Evolutionary conservation across 345 rosid species (phyloP), one percentile per base, ranked within the genome.

Genomic region (Noccaea bulbosa): DNA sequence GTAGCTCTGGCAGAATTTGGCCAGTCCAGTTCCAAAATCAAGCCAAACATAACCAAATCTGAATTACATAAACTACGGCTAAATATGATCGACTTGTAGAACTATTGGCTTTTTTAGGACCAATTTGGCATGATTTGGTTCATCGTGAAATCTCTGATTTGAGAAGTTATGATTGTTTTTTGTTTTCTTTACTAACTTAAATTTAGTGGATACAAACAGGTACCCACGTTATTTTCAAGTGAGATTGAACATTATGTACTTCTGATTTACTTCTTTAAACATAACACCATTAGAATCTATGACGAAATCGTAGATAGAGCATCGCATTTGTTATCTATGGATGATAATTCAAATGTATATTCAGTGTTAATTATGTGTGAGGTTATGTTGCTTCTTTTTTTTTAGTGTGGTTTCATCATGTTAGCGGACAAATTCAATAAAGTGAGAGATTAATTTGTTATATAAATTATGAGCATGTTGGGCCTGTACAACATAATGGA

Each of bases 291-390:
- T 47, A 11, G n/a, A 48, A 47, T 17, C 14, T 32, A 71, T 61
- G 61, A 38, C 27, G 11, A 51, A 35, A 16, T 17, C 62, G 45
- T 70, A 40, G 53, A 62, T 48, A 27, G 45, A 61, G 45, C 45
- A 61, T 16, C 52, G 17, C 5, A 41, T 32, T 50, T 11, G 60
- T 8, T 70, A 60, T 49, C 67, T 60, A 60, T 12, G 67, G 35
- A 33, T 60, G 67, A 40, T 41, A 61, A 70, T 68, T 71, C 38
- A 61, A 52, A 51, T 71, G 68, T 50, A 60, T 61, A 61, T 62
- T 61, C 61, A 68, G 61, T 50, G 51, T 14, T 50, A 41, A 40
- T 51, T 50, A 9, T 17, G 75, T 61, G 45, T 50, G 34, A 37
- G 5, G 15, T 53, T 59, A 14, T 47, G 16, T 48, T 10, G 50